Base-by-base conservation (phyloP, 2,329 filamentous ascomycete species). In the Exophiala calicioides region DNA sequence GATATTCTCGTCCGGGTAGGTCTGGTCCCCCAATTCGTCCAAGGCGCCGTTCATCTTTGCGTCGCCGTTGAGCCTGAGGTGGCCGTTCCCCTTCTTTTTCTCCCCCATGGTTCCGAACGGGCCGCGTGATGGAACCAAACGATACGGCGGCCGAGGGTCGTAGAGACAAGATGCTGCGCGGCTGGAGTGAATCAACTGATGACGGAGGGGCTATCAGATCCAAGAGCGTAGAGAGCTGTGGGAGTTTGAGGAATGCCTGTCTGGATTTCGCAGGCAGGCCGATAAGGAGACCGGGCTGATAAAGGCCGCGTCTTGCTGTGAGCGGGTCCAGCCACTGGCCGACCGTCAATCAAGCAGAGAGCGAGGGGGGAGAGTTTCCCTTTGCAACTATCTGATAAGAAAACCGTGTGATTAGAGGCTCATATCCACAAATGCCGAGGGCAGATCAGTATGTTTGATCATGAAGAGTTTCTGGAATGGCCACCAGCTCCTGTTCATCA, bases 1-100 rank as follows among this genome's bases (percentile, higher is more conserved):
- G 56, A 91, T 85, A 66, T 91, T 91, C 68, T 90, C 86, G 31
- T 69, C 64, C 7, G 69, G 63, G 36, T 67, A 70, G 19, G 62
- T 60, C 16, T 57, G 45, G 23, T 49, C 56, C n/a, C 68, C 71
- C 19, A 61, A 56, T 38, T 58, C 47, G 31, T 50, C 52, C 10
- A 62, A 54, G 15, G 58, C 52, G 12, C 57, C 58, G 24, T 59
- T 61, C 53, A 62, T 62, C 41, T 62, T 64, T 42, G 61, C 62
- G 29, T 66, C 59, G 10, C 65, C 60, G 36, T 63, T 65, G 29
- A 57, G 47, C 31, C 43, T 31, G 13, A 29, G 33, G 8, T 45
- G 31, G 29, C 44, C 47, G 18, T 53, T 53, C 10, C 27, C 43
- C 15, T 44, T 44, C 31, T 41, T 36, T 37, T 44, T 50, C 23